Evolutionary conservation across 2,329 filamentous ascomycete genomes (phyloP), one percentile per base, ranked within the genome.

Genomic region (Grosmannia clavigera): DNA sequence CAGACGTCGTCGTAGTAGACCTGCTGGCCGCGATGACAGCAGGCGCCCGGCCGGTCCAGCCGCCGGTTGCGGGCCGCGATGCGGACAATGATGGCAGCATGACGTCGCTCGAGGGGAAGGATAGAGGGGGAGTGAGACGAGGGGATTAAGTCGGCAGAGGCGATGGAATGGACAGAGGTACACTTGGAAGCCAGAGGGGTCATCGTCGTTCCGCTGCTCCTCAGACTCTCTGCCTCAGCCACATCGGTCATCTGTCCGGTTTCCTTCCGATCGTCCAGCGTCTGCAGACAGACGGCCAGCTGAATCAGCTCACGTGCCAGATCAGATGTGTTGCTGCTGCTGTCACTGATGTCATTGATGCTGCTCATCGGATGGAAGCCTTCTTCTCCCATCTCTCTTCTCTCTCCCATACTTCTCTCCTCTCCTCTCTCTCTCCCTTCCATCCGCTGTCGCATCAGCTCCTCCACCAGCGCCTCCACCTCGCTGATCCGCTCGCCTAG

Each of bases 61-160:
- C 55, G 56, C 25, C 52, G 52, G 58, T 74, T 74, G 11, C 74
- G 72, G 57, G 72, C 67, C 1, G 76, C 62, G 14, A 79, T 74
- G 3, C 66, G 68, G 10, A 64, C 69, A 5, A 70, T 70, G 16
- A 74, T 67, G 19, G 67, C 65, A 22, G 63, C 66, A 14, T 72
- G 67, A 43, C 69, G 61, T 1, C 70, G 67, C 53, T 72, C 70
- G n/a, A 75, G 64, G 22, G 22, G 22, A 22, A 22, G 22, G 22
- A 22, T 22, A 22, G 22, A 22, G 22, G 22, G 22, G 22, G 22
- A 22, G 22, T 22, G 22, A 22, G 5, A 64, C 62, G 1, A 68
- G 11, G 11, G 2, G 57, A 11, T 12, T 2, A 22, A 19, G 43
- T 5, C 2, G 16, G 43, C 3, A 19, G 43, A 5, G 14, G 14